phyloP scores from a whole-genome alignment of 495 filamentous ascomycete species.

The Aspergillus indologenus region DNA sequence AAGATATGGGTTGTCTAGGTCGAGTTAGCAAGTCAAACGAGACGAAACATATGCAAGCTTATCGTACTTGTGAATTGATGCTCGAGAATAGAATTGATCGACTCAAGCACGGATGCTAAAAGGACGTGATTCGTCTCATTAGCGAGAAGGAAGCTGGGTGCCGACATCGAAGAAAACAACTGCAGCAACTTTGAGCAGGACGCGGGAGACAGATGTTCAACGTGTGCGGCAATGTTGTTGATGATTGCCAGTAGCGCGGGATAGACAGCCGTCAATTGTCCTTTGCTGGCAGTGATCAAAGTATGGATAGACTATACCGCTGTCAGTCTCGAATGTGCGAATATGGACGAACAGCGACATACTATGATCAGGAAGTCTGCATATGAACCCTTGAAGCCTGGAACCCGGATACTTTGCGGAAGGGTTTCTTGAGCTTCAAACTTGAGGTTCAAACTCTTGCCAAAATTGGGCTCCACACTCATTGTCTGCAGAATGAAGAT shows the following conservation, averaged over 20 bases:
- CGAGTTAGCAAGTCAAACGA: slow-evolving; percentile 13
- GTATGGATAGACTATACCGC: slow-evolving; percentile 76
- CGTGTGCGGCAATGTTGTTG: slow-evolving; percentile 84
- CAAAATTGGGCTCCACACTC: slow-evolving; percentile 90
- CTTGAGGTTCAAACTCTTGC: slow-evolving; percentile 79
- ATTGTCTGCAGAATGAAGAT: slow-evolving; percentile 94
- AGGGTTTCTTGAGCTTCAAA: slow-evolving; percentile 90
- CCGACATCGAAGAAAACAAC: slow-evolving; percentile 90
- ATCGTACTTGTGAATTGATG: slow-evolving; percentile 78
- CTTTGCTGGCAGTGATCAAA: slow-evolving; percentile 87
- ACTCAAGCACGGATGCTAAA: slow-evolving; percentile 78
- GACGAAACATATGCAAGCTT: not conserved
- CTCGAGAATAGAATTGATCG: slow-evolving; percentile 89
- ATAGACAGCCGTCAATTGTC: slow-evolving; percentile 88
- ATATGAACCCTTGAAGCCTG: slow-evolving; percentile 84
- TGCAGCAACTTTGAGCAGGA: slow-evolving; percentile 82
- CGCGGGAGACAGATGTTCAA: slow-evolving; percentile 69
- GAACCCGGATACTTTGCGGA: slow-evolving; percentile 73
- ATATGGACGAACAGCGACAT: not conserved
- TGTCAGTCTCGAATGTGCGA: slow-evolving; percentile 17
- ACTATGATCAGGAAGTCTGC: slow-evolving; percentile 91
- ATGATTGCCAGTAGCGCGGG: slow-evolving; percentile 89
- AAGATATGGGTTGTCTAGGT: slow-evolving; percentile 77
- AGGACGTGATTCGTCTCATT: slow-evolving; percentile 91
- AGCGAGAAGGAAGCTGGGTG: slow-evolving; percentile 88